These are phyloP conservation scores for Kazachstania psychrophila DNA, from an alignment of 805 yeast genomes.

Conservation along the genomic window DNA sequence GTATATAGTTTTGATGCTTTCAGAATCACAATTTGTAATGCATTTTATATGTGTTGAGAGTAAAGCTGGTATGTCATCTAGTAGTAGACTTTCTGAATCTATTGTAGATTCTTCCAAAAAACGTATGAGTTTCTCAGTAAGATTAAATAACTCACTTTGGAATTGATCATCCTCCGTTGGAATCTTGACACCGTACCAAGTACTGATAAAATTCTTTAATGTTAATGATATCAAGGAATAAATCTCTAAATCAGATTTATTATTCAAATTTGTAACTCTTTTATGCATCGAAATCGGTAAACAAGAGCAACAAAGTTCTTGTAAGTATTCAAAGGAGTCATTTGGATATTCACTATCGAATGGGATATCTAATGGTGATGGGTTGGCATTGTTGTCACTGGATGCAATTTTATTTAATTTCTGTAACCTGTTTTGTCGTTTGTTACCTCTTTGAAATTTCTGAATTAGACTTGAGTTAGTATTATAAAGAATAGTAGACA, in stretches of 20 bases:
- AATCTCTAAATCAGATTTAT: slow-evolving; percentile 11
- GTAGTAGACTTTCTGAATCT: slow-evolving; percentile 11
- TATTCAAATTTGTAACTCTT: slow-evolving; percentile 7
- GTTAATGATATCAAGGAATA: slow-evolving; percentile 21
- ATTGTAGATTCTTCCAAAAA: slow-evolving; percentile 5
- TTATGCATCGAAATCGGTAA: slow-evolving; percentile 16
- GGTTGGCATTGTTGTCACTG: neutral
- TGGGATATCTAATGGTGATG: slow-evolving; percentile 7
- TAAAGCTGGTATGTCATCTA: slow-evolving; percentile 23
- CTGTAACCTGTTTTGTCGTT: neutral
- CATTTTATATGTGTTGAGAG: slow-evolving; percentile 15
- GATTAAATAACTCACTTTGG: slow-evolving; percentile 10
- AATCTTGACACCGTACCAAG: slow-evolving; percentile 29
- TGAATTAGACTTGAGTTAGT: slow-evolving; percentile 25
- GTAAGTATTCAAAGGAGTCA: slow-evolving; percentile 20
- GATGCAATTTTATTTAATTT: neutral
- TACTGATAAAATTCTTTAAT: slow-evolving; percentile 18
- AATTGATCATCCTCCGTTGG: slow-evolving; percentile 21
- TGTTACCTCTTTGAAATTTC: slow-evolving; percentile 18
- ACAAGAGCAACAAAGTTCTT: slow-evolving; percentile 20
- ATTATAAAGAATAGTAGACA: slow-evolving; percentile 24
- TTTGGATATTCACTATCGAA: slow-evolving; percentile 14
- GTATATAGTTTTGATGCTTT: slow-evolving; percentile 1
- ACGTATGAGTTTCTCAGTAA: slow-evolving; percentile 9
- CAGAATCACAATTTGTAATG: slow-evolving; percentile 3